phyloP scores from a whole-genome alignment of 176 grass and related monocot species.

The Carex pumila region DNA sequence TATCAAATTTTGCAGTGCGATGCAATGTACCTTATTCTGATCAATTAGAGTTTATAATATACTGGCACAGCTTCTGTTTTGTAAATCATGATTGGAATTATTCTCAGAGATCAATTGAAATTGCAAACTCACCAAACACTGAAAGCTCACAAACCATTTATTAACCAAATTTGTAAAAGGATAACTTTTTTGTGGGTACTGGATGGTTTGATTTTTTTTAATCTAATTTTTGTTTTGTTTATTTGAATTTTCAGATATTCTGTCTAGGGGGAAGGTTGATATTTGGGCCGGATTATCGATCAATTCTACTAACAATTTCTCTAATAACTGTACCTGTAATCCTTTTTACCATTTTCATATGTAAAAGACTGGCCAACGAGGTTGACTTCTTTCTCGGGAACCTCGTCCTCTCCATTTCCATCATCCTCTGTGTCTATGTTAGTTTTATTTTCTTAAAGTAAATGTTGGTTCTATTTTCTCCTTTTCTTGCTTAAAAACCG shows the following conservation, averaged over 20 bases:
- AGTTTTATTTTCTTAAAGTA: constrained; percentile 24
- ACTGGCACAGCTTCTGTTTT: neutral
- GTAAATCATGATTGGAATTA: neutral
- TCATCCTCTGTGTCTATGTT: constrained; percentile 60
- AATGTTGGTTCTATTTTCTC: neutral
- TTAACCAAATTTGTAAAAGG: neutral
- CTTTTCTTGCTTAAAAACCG: neutral
- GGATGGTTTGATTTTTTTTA: neutral
- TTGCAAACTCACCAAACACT: neutral
- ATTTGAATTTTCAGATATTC: constrained; percentile 46
- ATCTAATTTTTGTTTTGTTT: neutral
- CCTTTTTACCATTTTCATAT: constrained; percentile 57
- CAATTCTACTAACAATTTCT: constrained; percentile 63
- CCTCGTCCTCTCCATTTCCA: constrained; percentile 43
- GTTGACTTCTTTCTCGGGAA: constrained; percentile 40
- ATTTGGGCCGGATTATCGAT: constrained; percentile 86
- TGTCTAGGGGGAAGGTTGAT: constrained; percentile 64
- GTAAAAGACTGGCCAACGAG: constrained; percentile 43
- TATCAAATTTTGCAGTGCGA: neutral
- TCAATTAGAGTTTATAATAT: neutral
- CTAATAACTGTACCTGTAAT: constrained; percentile 65
- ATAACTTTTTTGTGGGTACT: neutral
- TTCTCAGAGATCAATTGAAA: neutral
- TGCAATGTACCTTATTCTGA: neutral
- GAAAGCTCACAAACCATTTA: neutral